A percentile compares a stretch with the other conserved stretches of the same genome.
phyloP scores from a whole-genome alignment of 1,284 basidiomycete species.

The Porogramme epimiltina region DNA sequence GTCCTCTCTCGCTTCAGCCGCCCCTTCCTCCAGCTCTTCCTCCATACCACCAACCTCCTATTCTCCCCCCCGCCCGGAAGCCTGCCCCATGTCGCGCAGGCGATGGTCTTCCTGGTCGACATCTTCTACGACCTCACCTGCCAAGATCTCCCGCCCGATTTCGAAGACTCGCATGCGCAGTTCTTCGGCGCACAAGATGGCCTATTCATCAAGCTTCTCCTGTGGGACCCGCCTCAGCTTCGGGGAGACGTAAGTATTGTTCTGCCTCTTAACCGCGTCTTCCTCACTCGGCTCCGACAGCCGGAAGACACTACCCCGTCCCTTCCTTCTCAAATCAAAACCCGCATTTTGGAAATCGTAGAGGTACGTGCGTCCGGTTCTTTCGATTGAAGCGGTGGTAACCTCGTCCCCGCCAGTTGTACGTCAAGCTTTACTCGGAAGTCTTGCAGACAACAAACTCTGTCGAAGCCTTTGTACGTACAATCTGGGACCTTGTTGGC shows the following conservation, averaged over 20 bases:
- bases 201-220: conserved; percentile 78
- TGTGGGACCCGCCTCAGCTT: conserved; percentile 76
- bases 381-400: neutral
- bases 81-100: conserved; percentile 62
- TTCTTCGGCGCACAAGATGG: conserved; percentile 77
- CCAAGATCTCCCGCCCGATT: conserved; percentile 92
- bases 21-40: conserved; percentile 85
- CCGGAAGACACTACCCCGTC: conserved; percentile 85
- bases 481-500: conserved; percentile 90
- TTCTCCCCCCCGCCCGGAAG: conserved; percentile 46
- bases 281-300: conserved; percentile 39
- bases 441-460: conserved; percentile 72
- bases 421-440: conserved; percentile 90
- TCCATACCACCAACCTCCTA: conserved; percentile 59
- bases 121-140: conserved; percentile 94
- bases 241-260: conserved; percentile 63
- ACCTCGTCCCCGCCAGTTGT: conserved; percentile 60
- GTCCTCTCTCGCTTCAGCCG: conserved; percentile 84
- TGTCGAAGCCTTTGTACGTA: conserved; percentile 83
- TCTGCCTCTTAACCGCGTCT: conserved; percentile 2
- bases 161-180: conserved; percentile 86
- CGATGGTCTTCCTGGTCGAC: conserved; percentile 80
- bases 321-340: conserved; percentile 85
- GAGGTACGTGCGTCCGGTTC: conserved; percentile 49
- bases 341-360: conserved; percentile 88